Evolutionary conservation across 1,139 yeast species (phyloP).

Genomic region (Debaryomycetaceae sp.): DNA sequence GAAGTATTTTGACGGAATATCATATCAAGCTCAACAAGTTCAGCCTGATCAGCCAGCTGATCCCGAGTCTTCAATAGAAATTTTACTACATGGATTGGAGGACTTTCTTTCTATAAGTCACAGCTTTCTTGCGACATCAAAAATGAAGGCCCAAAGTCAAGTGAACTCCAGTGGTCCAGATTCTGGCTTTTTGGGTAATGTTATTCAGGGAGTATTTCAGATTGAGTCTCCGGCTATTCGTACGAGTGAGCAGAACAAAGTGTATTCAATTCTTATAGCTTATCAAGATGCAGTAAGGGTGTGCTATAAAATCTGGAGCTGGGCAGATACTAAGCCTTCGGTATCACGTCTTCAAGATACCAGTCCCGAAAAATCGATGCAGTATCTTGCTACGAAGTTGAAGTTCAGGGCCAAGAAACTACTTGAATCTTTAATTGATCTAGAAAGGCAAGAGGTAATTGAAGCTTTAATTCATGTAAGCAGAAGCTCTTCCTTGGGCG

Average conservation of each 20-base stretch:
- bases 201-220: conserved; percentile 83
- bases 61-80: conserved; percentile 47
- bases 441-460: conserved; percentile 73
- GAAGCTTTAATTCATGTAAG: conserved; percentile 55
- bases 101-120: conserved; percentile 62
- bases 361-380: conserved; percentile 42
- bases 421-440: conserved; percentile 61
- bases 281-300: conserved; percentile 58
- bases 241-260: conserved; percentile 51
- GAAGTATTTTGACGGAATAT: conserved; percentile 25
- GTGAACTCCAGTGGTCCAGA: conserved; percentile 18
- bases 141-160: conserved; percentile 20
- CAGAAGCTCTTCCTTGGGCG: conserved; percentile 16
- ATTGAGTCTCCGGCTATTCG: conserved; percentile 66
- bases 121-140: conserved; percentile 44
- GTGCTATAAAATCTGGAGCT: conserved; percentile 66
- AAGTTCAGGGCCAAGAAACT: conserved; percentile 70
- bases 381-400: conserved; percentile 62
- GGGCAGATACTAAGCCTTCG: conserved; percentile 57
- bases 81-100: conserved; percentile 63
- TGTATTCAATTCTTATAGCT: conserved; percentile 56
- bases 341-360: conserved; percentile 11
- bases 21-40: conserved; percentile 7
- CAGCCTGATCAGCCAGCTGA: conserved; percentile 20
- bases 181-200: conserved; percentile 66